A percentile compares a stretch with the other conserved stretches of the same genome.
phyloP scores from a whole-genome alignment of 129 eudicot genomes.

The Gnaphalium uliginosum region DNA sequence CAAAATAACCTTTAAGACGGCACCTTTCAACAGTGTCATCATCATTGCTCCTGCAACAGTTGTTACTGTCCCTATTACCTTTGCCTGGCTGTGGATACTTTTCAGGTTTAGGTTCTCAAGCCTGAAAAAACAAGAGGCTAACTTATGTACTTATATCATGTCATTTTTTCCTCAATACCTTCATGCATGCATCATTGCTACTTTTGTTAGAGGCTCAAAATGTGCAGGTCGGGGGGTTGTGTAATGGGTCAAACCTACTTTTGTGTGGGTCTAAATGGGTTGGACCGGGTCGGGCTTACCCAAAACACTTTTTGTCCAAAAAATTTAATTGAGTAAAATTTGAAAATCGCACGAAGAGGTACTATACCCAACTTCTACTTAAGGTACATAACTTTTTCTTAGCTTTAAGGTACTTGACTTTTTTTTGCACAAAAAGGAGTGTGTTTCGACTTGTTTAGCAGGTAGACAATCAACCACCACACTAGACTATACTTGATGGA shows the following conservation, averaged over 20 bases:
- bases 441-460: no score
- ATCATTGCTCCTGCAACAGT: slow-evolving; percentile 83
- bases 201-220: not conserved
- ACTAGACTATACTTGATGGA: no score
- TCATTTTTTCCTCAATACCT: not conserved
- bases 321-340: not conserved
- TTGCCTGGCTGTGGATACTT: slow-evolving; percentile 70
- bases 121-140: slow-evolving; percentile 30
- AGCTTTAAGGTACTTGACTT: no score
- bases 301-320: not conserved
- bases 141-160: not conserved
- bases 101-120: slow-evolving; percentile 65
- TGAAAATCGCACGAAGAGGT: not conserved
- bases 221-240: not conserved
- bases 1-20: slow-evolving; percentile 51
- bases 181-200: not conserved
- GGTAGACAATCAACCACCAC: no score
- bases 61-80: slow-evolving; percentile 64
- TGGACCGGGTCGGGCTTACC: not conserved
- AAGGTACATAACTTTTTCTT: not conserved
- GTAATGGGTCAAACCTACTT: not conserved
- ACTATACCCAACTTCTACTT: not conserved
- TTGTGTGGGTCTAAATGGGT: slow-evolving; percentile 1
- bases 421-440: no score
- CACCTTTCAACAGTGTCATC: slow-evolving; percentile 82